Conservation (phyloP, 2,329 filamentous ascomycete species). For the Lasiodiplodia hormozganensis region DNA sequence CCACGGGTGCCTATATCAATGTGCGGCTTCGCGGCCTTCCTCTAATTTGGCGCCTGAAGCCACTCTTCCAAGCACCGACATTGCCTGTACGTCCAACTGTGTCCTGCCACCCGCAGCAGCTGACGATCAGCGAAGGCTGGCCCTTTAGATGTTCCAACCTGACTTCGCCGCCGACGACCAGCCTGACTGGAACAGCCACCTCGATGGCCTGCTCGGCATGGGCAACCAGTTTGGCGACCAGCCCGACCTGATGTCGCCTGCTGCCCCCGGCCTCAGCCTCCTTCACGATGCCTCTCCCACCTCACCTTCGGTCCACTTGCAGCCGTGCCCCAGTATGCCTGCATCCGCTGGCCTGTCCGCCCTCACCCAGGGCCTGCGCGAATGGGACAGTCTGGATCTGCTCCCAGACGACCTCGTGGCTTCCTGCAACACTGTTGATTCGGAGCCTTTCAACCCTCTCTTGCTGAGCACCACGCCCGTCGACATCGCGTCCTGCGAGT, state of each 20-base stretch:
- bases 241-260: slow-evolving; percentile 2
- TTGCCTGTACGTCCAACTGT: slow-evolving; percentile 4
- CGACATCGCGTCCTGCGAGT: neutral
- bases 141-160: slow-evolving; percentile 1
- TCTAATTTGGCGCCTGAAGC: slow-evolving; percentile 2
- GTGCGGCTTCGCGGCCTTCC: neutral
- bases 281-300: slow-evolving; percentile 13
- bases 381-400: slow-evolving; percentile 1
- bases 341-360: neutral
- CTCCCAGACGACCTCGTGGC: slow-evolving; percentile 8
- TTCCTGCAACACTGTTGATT: slow-evolving; percentile 7
- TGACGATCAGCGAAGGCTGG: slow-evolving; percentile 4
- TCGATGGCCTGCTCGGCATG: slow-evolving; percentile 12
- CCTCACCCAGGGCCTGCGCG: slow-evolving; percentile 11
- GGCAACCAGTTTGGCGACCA: slow-evolving; percentile 6
- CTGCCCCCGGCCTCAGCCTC: slow-evolving; percentile 12
- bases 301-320: slow-evolving; percentile 14
- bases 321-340: neutral
- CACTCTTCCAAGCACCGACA: neutral
- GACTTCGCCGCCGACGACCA: neutral
- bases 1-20: slow-evolving; percentile 17
- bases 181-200: neutral
- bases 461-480: neutral
- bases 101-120: neutral
- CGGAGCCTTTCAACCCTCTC: slow-evolving; percentile 18